These are phyloP conservation scores for Cyberlindnera mrakii DNA, from an alignment of 805 yeast genomes.

Conservation along the genomic window DNA sequence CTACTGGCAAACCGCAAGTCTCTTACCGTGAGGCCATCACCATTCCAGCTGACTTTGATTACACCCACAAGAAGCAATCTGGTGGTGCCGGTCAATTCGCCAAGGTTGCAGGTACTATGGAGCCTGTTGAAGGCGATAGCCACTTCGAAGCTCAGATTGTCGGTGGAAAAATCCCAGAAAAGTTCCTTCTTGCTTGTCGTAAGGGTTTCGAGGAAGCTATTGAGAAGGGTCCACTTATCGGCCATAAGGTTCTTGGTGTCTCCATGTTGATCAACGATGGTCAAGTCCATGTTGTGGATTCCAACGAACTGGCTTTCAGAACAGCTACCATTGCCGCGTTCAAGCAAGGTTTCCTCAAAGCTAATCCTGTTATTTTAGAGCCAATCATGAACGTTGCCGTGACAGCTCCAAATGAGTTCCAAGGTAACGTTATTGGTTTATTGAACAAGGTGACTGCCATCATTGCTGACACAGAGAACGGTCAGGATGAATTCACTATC, in stretches of 20 bases:
- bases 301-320: slow-evolving; percentile 91
- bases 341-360: slow-evolving; percentile 78
- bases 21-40: slow-evolving; percentile 93
- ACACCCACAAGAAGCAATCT: slow-evolving; percentile 94
- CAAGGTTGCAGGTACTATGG: slow-evolving; percentile 82
- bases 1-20: slow-evolving; percentile 96
- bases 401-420: slow-evolving; percentile 95
- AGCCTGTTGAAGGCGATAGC: slow-evolving; percentile 62
- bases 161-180: slow-evolving; percentile 96
- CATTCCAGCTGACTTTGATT: slow-evolving; percentile 71
- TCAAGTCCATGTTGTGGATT: slow-evolving; percentile 94
- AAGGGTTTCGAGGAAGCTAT: slow-evolving; percentile 93
- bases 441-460: slow-evolving; percentile 89
- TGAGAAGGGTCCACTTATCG: slow-evolving; percentile 94
- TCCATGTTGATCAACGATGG: slow-evolving; percentile 95
- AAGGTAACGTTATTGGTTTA: slow-evolving; percentile 85
- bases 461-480: slow-evolving; percentile 90
- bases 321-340: slow-evolving; percentile 90
- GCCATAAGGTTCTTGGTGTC: slow-evolving; percentile 89
- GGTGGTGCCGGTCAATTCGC: slow-evolving; percentile 99
- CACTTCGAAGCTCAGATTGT: slow-evolving; percentile 81
- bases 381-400: slow-evolving; percentile 94
- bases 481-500: slow-evolving; percentile 89
- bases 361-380: slow-evolving; percentile 86
- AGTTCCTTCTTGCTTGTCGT: slow-evolving; percentile 87